A percentile compares a stretch with the other conserved stretches of the same genome.
These are phyloP conservation scores for Daldinia concentrica DNA, from an alignment of 495 filamentous ascomycete species.

Conservation along the genomic window DNA sequence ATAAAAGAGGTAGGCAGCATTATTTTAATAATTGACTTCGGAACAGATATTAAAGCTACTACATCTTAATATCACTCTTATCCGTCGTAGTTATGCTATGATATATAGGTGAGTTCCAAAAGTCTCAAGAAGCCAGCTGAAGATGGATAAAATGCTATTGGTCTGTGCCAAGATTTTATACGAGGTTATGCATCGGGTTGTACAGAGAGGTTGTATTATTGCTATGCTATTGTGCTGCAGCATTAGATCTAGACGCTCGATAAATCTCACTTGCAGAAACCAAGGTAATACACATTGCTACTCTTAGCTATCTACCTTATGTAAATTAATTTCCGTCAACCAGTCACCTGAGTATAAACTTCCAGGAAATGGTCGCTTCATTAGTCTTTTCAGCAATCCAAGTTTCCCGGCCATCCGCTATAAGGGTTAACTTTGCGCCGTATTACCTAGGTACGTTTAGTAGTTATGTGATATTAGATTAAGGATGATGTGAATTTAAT, in stretches of 20 bases:
- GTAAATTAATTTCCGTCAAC: background rate
- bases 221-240: background rate
- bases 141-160: background rate
- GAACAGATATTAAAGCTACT: background rate
- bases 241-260: conserved; percentile 25
- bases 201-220: conserved; percentile 22
- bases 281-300: background rate
- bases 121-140: conserved; percentile 7
- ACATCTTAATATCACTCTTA: background rate
- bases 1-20: background rate
- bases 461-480: background rate
- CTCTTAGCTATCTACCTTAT: background rate
- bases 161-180: conserved; percentile 33
- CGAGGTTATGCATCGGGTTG: conserved; percentile 20
- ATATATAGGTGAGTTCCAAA: background rate
- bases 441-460: background rate
- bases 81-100: background rate
- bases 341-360: background rate
- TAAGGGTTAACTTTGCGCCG: background rate
- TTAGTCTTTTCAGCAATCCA: background rate
- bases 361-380: background rate
- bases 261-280: conserved; percentile 21
- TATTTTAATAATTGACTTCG: background rate
- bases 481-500: background rate
- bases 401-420: background rate